A percentile compares a stretch with the other conserved stretches of the same genome.
These are phyloP conservation scores for Zygosaccharomyces lentus DNA, from an alignment of 805 yeast genomes.

Conservation along the genomic window DNA sequence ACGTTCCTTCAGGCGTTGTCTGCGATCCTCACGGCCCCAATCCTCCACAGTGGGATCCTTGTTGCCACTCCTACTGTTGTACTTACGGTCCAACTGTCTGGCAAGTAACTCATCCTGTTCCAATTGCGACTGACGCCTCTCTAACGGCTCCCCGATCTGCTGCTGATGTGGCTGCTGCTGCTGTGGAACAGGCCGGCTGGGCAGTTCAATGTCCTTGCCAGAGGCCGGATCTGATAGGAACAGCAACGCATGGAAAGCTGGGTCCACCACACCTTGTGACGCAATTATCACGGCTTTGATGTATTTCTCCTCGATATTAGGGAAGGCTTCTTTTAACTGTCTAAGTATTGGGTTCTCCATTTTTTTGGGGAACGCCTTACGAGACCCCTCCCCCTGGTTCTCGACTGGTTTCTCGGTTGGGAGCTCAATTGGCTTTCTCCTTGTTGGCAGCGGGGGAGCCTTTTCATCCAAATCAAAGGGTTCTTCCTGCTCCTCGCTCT, in stretches of 20 bases:
- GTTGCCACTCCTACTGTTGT: slow-evolving; percentile 27
- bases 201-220: slow-evolving; percentile 47
- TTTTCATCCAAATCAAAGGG: slow-evolving; percentile 1
- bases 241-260: slow-evolving; percentile 84
- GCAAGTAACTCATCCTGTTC: slow-evolving; percentile 81
- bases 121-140: slow-evolving; percentile 41
- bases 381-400: not conserved
- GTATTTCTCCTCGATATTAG: slow-evolving; percentile 63
- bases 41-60: slow-evolving; percentile 11
- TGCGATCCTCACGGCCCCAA: slow-evolving; percentile 24
- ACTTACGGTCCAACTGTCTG: slow-evolving; percentile 68
- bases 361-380: slow-evolving; percentile 5
- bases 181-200: slow-evolving; percentile 30
- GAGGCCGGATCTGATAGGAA: slow-evolving; percentile 70
- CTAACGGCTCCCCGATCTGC: slow-evolving; percentile 24
- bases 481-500: slow-evolving; percentile 8
- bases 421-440: slow-evolving; percentile 14
- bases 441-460: slow-evolving; percentile 27
- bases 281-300: slow-evolving; percentile 82
- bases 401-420: slow-evolving; percentile 1
- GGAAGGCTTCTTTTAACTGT: slow-evolving; percentile 82
- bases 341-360: slow-evolving; percentile 32
- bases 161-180: slow-evolving; percentile 7
- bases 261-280: slow-evolving; percentile 71
- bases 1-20: slow-evolving; percentile 28